These are phyloP conservation scores for Sicyos edulis DNA, from an alignment of 306 rosid genomes.

Conservation along the genomic window DNA sequence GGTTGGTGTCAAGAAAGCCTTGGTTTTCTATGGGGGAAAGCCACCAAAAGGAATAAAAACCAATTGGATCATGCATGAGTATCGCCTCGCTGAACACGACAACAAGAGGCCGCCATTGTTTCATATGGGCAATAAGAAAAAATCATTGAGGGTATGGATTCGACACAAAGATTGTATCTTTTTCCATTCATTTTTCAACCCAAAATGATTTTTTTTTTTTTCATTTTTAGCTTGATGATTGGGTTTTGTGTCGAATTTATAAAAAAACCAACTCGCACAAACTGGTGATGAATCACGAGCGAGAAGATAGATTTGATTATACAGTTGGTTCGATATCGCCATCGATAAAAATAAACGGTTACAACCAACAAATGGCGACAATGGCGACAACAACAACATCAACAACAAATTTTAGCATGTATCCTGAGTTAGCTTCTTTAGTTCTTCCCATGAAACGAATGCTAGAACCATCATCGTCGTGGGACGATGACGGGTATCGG, in stretches of 20 bases:
- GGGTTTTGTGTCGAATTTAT: slow-evolving; percentile 94
- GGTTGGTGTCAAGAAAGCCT: too few relatives aligned
- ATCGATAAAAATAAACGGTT: slow-evolving; percentile 30
- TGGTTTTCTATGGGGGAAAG: too few relatives aligned
- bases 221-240: slow-evolving; percentile 66
- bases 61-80: slow-evolving; percentile 98
- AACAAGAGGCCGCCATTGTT: slow-evolving; percentile 62
- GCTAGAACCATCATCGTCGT: slow-evolving; percentile 40
- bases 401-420: not conserved
- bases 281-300: slow-evolving; percentile 43
- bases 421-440: slow-evolving; percentile 18
- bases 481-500: slow-evolving; percentile 44
- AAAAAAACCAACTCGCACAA: slow-evolving; percentile 68
- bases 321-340: slow-evolving; percentile 43
- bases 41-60: slow-evolving; percentile 89
- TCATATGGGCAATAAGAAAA: slow-evolving; percentile 74
- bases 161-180: not conserved
- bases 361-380: slow-evolving; percentile 31
- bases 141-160: slow-evolving; percentile 68
- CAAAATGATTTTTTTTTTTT: not conserved
- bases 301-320: slow-evolving; percentile 56
- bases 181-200: not conserved
- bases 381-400: not conserved
- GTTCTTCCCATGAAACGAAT: slow-evolving; percentile 43
- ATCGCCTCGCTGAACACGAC: slow-evolving; percentile 46